Percentiles rank a stretch among this genome's conserved stretches.
Evolutionary conservation across 164 flowering plant species (phyloP).

Genomic region (Saururus chinensis): DNA sequence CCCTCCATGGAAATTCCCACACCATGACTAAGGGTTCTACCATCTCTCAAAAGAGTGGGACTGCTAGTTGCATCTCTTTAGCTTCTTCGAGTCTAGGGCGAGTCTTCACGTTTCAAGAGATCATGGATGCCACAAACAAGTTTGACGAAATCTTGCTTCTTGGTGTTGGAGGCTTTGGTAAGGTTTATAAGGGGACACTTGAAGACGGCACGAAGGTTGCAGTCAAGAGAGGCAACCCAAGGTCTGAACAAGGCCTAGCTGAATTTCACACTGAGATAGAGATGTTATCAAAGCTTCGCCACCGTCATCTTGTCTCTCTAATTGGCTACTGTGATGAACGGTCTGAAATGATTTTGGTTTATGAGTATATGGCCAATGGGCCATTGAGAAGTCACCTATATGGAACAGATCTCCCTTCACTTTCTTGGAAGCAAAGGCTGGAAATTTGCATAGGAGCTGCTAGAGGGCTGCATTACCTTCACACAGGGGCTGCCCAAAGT

Average conservation of each 20-base stretch:
- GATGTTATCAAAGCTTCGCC: slow-evolving; percentile 91
- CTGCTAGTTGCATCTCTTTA: slow-evolving; percentile 80
- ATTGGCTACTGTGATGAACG: slow-evolving; percentile 90
- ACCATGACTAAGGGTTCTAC: slow-evolving; percentile 69
- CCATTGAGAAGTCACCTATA: slow-evolving; percentile 88
- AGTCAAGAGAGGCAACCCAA: slow-evolving; percentile 84
- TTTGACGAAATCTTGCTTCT: slow-evolving; percentile 74
- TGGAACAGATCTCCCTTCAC: slow-evolving; percentile 69
- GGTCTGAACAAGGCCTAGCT: slow-evolving; percentile 89
- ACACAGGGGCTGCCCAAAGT: slow-evolving; percentile 86
- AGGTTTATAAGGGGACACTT: slow-evolving; percentile 78
- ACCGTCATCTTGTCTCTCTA: slow-evolving; percentile 92
- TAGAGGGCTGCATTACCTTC: slow-evolving; percentile 91
- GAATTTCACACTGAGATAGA: slow-evolving; percentile 91
- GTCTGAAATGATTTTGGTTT: slow-evolving; percentile 87
- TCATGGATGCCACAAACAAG: slow-evolving; percentile 78
- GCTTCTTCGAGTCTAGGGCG: slow-evolving; percentile 62
- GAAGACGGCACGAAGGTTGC: slow-evolving; percentile 80
- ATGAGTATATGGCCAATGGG: slow-evolving; percentile 95
- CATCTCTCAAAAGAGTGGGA: slow-evolving; percentile 71
- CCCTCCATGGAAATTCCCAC: slow-evolving; percentile 69
- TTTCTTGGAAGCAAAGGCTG: slow-evolving; percentile 86
- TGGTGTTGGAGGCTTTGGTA: slow-evolving; percentile 98
- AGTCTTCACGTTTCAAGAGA: slow-evolving; percentile 67
- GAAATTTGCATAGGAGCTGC: slow-evolving; percentile 97